Percentiles rank a stretch among this genome's conserved stretches.
Conservation (phyloP, 2,329 filamentous ascomycete genomes). For the Diaporthe caulivora region DNA sequence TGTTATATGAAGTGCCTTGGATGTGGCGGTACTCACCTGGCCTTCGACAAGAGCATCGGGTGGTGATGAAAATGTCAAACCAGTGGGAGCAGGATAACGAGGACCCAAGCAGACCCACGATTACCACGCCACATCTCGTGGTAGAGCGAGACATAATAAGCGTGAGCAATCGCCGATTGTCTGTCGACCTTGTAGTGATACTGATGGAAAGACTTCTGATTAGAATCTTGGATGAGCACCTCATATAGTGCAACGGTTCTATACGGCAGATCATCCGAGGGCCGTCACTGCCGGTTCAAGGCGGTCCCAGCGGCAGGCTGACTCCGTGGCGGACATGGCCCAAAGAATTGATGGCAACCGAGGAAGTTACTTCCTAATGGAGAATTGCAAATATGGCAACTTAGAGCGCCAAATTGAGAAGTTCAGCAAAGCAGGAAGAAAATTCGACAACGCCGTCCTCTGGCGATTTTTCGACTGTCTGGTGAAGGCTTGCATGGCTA, state of each 20-base stretch:
- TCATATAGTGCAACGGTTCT: conserved; percentile 28
- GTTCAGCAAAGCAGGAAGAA: neutral
- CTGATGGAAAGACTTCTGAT: neutral
- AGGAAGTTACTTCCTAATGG: conserved; percentile 13
- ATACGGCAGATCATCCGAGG: neutral
- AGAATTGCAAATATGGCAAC: conserved; percentile 25
- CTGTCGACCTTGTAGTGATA: neutral
- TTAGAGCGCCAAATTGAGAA: neutral
- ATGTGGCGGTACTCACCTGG: neutral
- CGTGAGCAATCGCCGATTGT: neutral
- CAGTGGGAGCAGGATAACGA: neutral
- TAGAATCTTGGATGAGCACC: conserved; percentile 19
- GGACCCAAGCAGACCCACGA: neutral
- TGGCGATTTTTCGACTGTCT: conserved; percentile 42
- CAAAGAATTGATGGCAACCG: neutral
- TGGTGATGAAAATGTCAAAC: conserved; percentile 22
- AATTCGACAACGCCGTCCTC: conserved; percentile 21
- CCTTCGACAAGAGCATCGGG: neutral
- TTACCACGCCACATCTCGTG: neutral
- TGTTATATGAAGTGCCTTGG: conserved; percentile 2
- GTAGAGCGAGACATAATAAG: neutral
- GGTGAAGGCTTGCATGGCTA: conserved; percentile 38
- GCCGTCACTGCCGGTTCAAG: neutral
- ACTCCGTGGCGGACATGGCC: neutral
- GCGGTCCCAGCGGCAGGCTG: neutral